Conservation (phyloP, 176 grass and related monocot species). For the Typha latifolia region DNA sequence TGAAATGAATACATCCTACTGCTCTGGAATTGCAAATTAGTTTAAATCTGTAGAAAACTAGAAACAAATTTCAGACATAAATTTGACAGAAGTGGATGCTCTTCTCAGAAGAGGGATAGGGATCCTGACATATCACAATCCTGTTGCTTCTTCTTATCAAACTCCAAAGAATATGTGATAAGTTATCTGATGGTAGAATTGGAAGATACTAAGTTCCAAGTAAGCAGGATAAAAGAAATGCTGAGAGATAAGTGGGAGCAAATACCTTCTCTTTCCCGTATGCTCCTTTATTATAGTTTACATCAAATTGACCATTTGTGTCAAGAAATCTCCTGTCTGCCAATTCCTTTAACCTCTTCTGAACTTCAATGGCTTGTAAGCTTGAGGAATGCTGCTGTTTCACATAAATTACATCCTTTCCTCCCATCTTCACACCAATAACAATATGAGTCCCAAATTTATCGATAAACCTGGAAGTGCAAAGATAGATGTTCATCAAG, state of each 20-base stretch:
- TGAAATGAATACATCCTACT: too few species aligned
- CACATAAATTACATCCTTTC: slow-evolving; percentile 93
- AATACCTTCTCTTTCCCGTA: slow-evolving; percentile 63
- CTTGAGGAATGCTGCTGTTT: slow-evolving; percentile 76
- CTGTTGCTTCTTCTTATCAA: too few species aligned
- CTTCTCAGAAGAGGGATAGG: too few species aligned
- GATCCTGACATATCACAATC: too few species aligned
- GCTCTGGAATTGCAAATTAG: too few species aligned
- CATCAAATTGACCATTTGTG: slow-evolving; percentile 42
- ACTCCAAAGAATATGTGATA: too few species aligned
- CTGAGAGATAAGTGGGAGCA: slow-evolving; percentile 14
- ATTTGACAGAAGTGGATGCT: too few species aligned
- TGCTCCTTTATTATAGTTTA: slow-evolving; percentile 37
- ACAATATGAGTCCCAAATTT: slow-evolving; percentile 95
- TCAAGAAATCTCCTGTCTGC: slow-evolving; percentile 72
- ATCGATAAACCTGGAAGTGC: slow-evolving; percentile 67
- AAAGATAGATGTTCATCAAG: slow-evolving; percentile 6
- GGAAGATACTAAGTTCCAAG: background rate
- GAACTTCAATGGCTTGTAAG: slow-evolving; percentile 74
- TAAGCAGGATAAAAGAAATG: slow-evolving; percentile 1
- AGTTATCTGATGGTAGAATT: background rate
- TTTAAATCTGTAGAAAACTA: too few species aligned
- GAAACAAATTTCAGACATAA: too few species aligned
- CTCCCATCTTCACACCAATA: slow-evolving; percentile 89
- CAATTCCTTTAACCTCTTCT: slow-evolving; percentile 73